phyloP scores from a whole-genome alignment of 768 basidiomycete species.

The Neoboletus brunneissimus region DNA sequence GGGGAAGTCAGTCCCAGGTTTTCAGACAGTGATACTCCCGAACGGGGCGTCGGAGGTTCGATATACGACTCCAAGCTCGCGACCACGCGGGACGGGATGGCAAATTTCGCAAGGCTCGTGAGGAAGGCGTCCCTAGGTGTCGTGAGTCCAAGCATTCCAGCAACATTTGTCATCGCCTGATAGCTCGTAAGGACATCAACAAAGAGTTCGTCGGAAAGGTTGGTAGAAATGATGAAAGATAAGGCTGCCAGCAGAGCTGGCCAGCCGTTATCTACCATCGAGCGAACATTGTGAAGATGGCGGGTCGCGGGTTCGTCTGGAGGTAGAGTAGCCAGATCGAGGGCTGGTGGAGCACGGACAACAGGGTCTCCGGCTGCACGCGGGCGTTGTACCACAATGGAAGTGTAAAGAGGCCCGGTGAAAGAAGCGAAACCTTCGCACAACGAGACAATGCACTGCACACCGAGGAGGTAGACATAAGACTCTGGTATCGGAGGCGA shows the following conservation, averaged over 20 bases:
- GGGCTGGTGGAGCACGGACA: constrained; percentile 68
- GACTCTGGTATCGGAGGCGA: constrained; percentile 90
- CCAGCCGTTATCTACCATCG: constrained; percentile 88
- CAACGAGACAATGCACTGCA: constrained; percentile 83
- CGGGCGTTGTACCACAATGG: constrained; percentile 64
- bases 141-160: constrained; percentile 80
- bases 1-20: constrained; percentile 59
- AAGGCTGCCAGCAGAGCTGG: constrained; percentile 88
- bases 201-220: constrained; percentile 90
- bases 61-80: constrained; percentile 68
- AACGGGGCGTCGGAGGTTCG: constrained; percentile 59
- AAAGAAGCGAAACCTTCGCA: constrained; percentile 82
- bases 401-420: constrained; percentile 71
- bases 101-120: constrained; percentile 83
- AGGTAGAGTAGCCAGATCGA: constrained; percentile 58
- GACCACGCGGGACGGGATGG: constrained; percentile 88
- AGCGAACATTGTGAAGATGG: constrained; percentile 62
- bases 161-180: constrained; percentile 81
- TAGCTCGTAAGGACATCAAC: constrained; percentile 80
- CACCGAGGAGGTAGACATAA: constrained; percentile 88
- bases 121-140: constrained; percentile 95
- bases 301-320: constrained; percentile 50
- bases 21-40: constrained; percentile 58
- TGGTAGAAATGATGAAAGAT: constrained; percentile 86
- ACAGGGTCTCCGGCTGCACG: constrained; percentile 60